Conservation (phyloP, 148 eudicot species). For the Persicaria tinctoria region DNA sequence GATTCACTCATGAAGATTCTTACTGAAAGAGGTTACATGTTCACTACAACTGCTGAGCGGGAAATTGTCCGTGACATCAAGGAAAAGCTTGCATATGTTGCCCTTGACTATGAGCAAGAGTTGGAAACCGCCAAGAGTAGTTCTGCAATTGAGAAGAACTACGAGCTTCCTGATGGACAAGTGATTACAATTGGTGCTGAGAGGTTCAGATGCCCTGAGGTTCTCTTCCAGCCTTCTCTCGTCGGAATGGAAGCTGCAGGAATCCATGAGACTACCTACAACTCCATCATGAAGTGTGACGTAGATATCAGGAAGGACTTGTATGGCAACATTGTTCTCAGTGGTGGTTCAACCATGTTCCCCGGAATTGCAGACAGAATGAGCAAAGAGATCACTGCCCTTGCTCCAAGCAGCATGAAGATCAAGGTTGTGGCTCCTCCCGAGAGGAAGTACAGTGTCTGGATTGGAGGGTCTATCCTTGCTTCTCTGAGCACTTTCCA, state of each 20-base stretch:
- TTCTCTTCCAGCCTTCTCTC: constrained; percentile 9
- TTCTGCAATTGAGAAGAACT: constrained; percentile 9
- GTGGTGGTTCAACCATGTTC: constrained; percentile 8
- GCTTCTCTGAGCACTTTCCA: too few species aligned
- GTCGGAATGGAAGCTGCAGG: constrained; percentile 13
- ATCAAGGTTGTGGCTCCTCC: too few species aligned
- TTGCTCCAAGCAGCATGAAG: too few species aligned
- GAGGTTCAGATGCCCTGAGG: constrained; percentile 1
- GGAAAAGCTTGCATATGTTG: neutral
- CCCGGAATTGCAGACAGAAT: constrained; percentile 2
- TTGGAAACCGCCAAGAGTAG: constrained; percentile 9
- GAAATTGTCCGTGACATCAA: neutral
- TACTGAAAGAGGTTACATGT: neutral
- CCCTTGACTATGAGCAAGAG: neutral
- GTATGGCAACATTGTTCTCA: constrained; percentile 9
- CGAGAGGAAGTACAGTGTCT: too few species aligned
- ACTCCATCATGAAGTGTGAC: too few species aligned
- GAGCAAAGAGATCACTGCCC: neutral
- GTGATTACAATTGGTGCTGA: neutral
- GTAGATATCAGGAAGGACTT: neutral
- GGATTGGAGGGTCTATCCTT: too few species aligned
- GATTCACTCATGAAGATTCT: neutral
- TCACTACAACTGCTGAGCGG: neutral
- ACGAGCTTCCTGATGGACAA: neutral
- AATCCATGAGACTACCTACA: neutral